Evolutionary conservation across 345 rosid genomes (phyloP).

Genomic region (Ricinus communis): DNA sequence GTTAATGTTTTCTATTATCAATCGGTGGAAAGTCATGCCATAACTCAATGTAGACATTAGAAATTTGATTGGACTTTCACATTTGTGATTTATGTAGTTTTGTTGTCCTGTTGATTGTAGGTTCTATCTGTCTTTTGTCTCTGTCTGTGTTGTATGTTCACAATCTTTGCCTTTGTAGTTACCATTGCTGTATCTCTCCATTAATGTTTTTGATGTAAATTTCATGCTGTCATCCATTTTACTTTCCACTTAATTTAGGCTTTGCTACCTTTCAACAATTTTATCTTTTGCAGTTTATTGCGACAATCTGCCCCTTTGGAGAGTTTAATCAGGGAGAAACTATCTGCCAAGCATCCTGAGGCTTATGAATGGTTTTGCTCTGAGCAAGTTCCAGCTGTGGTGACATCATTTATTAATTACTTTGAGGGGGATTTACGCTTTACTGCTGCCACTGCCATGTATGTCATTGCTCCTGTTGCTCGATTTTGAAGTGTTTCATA

Average conservation of each 20-base stretch:
- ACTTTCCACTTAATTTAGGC: slow-evolving; percentile 8
- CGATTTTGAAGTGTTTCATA: slow-evolving; percentile 9
- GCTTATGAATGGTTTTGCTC: slow-evolving; percentile 80
- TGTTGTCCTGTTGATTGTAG: not conserved
- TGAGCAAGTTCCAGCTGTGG: slow-evolving; percentile 64
- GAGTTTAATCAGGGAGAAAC: slow-evolving; percentile 76
- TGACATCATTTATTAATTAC: slow-evolving; percentile 57
- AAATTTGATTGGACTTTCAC: slow-evolving; percentile 2
- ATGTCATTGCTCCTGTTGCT: slow-evolving; percentile 29
- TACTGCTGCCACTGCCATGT: slow-evolving; percentile 59
- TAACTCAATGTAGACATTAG: not conserved
- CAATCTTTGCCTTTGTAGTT: not conserved
- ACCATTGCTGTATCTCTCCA: not conserved
- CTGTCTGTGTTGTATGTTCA: not conserved
- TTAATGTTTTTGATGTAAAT: not conserved
- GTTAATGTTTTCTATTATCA: not conserved
- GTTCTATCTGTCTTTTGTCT: not conserved
- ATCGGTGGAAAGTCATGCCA: not conserved
- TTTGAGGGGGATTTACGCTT: slow-evolving; percentile 67
- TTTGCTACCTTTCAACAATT: slow-evolving; percentile 14
- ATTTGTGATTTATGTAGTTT: too few species aligned
- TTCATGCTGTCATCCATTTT: not conserved
- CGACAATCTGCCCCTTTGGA: slow-evolving; percentile 79
- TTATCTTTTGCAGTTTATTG: slow-evolving; percentile 56
- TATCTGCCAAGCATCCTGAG: slow-evolving; percentile 74